Evolutionary conservation across 371 early-diverging fungal genomes (phyloP), one percentile per base, ranked within the genome.

Genomic region (Amoeboradix gromovi): DNA sequence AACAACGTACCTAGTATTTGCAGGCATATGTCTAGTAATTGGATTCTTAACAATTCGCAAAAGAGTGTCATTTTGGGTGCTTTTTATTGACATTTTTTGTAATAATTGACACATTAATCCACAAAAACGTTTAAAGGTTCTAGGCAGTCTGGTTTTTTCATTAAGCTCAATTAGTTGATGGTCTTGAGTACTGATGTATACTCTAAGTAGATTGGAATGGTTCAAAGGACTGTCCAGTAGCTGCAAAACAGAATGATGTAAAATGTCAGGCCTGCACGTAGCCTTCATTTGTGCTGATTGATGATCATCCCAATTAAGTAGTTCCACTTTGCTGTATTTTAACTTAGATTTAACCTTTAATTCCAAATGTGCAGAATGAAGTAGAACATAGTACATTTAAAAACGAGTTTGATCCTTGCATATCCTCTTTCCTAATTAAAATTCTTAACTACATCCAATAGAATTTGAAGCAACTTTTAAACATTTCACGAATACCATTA

Each of bases 61-160:
- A 71, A 98, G 81, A 73, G 89, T 90, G 70, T 94, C 92, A 29
- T 30, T 30, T 28, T 16, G 17, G 22, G 84, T 83, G 29, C 92
- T 83, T 67, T 89, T 89, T 74, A 98, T 94, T 70, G 87, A 86
- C 73, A 94, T 76, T 77, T 95, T 96, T 77, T 95, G 95, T 67
- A 96, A 83, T 70, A 98, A 82, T 84, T 98, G 94, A 29, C 85
- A 83, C 87, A 94, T 91, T 68, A 97, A 79, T 65, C 97, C 98
- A 70, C 89, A 86, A 78, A 98, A 98, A 72, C 98, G 87, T 78
- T 91, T 92, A 75, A 90, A 94, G 5, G 96, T 95, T 77, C 98
- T 81, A 28, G 98, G 98, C 73, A 98, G 94, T 73, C 98, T 84
- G 70, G 91, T 90, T 71, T 91, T 88, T 68, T 94, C 94, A 74